phyloP scores from a whole-genome alignment of 192 early-diverging fungal species.

The Rhizoclosmatium sp. region DNA sequence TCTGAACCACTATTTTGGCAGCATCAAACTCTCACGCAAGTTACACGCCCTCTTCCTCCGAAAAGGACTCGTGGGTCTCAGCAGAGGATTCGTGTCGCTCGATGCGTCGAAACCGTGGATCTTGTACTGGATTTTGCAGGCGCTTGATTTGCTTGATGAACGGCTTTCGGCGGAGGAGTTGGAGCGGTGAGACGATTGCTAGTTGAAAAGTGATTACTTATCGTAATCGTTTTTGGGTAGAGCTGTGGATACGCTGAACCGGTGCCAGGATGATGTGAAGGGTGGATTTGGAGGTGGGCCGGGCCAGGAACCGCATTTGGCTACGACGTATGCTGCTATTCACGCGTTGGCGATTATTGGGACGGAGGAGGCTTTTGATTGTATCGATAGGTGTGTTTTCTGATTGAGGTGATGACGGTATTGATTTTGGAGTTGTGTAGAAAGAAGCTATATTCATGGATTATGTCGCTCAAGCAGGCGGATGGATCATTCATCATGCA shows the following conservation, averaged over 20 bases:
- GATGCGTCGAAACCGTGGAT: slow-evolving; percentile 95
- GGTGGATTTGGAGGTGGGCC: slow-evolving; percentile 93
- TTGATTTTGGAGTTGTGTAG: slow-evolving; percentile 4
- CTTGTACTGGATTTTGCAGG: slow-evolving; percentile 88
- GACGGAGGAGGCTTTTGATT: slow-evolving; percentile 70
- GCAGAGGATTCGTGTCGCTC: slow-evolving; percentile 64
- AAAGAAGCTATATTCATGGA: slow-evolving; percentile 71
- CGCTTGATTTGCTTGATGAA: slow-evolving; percentile 78
- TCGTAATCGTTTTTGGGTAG: slow-evolving; percentile 33
- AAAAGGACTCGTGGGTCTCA: slow-evolving; percentile 59
- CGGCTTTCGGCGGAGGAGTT: slow-evolving; percentile 58
- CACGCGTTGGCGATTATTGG: slow-evolving; percentile 83
- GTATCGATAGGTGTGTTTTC: slow-evolving; percentile 64
- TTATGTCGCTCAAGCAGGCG: slow-evolving; percentile 81
- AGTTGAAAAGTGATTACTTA: neutral
- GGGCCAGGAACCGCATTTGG: slow-evolving; percentile 86
- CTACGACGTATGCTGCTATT: slow-evolving; percentile 88
- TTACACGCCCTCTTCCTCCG: slow-evolving; percentile 68
- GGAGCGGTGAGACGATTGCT: slow-evolving; percentile 37
- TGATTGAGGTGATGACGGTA: neutral
- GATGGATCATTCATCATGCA: slow-evolving; percentile 94
- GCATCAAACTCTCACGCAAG: slow-evolving; percentile 53
- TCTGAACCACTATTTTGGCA: neutral
- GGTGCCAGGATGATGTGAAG: slow-evolving; percentile 64
- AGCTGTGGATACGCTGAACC: slow-evolving; percentile 65